Evolutionary conservation across 2,329 filamentous ascomycete species (phyloP).

Genomic region (Exophiala oligosperma): DNA sequence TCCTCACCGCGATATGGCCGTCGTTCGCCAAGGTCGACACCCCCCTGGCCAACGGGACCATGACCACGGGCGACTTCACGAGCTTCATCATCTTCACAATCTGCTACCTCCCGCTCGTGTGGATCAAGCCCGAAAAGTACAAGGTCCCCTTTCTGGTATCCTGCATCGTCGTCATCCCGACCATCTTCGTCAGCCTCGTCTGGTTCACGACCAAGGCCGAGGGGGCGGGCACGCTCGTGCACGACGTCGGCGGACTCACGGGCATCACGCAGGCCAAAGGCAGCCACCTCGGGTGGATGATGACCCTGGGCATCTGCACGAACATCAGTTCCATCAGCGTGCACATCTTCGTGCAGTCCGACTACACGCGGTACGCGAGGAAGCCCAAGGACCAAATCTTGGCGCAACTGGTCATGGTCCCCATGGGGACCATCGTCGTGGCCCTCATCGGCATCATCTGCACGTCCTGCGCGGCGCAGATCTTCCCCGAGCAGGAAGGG

Average conservation of each 20-base stretch:
- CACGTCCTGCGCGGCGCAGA: constrained; percentile 34
- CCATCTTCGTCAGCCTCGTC: constrained; percentile 17
- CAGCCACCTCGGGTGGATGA: constrained; percentile 17
- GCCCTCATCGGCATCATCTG: constrained; percentile 26
- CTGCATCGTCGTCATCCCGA: constrained; percentile 9
- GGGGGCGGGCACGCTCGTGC: constrained; percentile 21
- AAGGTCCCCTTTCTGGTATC: constrained; percentile 17
- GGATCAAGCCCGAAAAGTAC: constrained; percentile 30
- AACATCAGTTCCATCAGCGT: constrained; percentile 16
- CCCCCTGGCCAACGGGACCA: constrained; percentile 43
- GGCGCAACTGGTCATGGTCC: constrained; percentile 31
- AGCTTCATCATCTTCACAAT: constrained; percentile 45
- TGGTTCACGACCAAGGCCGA: constrained; percentile 20
- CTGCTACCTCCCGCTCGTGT: constrained; percentile 44
- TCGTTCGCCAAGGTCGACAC: constrained; percentile 28
- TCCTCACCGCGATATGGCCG: constrained; percentile 17
- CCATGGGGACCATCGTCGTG: constrained; percentile 39
- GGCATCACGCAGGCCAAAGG: constrained; percentile 12
- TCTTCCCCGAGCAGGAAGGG: constrained; percentile 43
- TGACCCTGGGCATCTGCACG: constrained; percentile 16
- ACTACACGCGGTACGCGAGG: constrained; percentile 28
- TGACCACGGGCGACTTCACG: constrained; percentile 44
- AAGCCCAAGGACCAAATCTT: constrained; percentile 18
- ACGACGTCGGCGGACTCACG: constrained; percentile 12
- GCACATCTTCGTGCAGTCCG: constrained; percentile 17